phyloP scores from a whole-genome alignment of 345 rosid species.

The Eucalyptus cladocalyx region DNA sequence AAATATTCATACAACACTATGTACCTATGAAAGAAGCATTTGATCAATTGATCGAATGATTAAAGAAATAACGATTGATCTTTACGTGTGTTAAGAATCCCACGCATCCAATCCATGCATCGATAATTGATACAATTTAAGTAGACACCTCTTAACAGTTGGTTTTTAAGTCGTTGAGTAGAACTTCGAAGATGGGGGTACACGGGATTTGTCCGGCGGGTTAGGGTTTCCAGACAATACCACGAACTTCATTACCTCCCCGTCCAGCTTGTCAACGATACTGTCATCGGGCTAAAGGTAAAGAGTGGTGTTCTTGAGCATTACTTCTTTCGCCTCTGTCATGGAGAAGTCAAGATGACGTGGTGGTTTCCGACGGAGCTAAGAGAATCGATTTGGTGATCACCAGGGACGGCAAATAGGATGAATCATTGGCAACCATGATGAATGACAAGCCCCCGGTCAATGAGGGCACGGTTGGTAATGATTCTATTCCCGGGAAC shows the following conservation, averaged over 20 bases:
- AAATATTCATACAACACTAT: slow-evolving; percentile 64
- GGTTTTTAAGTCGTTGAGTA: background rate
- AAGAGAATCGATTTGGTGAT: background rate
- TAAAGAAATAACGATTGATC: background rate
- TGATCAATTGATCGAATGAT: background rate
- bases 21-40: slow-evolving; percentile 17
- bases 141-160: background rate
- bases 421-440: background rate
- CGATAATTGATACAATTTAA: background rate
- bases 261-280: background rate
- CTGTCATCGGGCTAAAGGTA: background rate
- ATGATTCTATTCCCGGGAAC: fast-evolving
- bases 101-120: background rate
- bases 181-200: background rate
- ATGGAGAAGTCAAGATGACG: background rate
- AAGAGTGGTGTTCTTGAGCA: slow-evolving; percentile 3
- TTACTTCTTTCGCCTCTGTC: background rate
- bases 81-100: background rate
- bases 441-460: background rate
- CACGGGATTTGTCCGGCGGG: background rate
- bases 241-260: slow-evolving; percentile 1
- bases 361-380: background rate
- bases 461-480: background rate
- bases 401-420: background rate
- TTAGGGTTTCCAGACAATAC: background rate